phyloP scores from a whole-genome alignment of 805 yeast genomes.

The Ogataea chonburiensis region DNA sequence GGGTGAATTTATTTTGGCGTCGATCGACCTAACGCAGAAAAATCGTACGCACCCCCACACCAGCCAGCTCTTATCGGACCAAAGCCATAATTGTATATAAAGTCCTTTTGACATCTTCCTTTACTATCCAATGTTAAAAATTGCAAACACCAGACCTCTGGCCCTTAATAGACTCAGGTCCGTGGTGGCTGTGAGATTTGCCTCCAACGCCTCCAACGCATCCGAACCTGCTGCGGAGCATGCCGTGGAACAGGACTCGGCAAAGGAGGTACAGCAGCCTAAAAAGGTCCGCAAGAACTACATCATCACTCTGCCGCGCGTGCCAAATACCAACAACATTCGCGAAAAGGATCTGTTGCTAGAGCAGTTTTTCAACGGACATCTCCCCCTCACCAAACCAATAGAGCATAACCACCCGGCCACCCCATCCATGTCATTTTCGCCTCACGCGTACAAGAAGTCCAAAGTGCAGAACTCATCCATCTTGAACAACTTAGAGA shows the following conservation, averaged over 20 bases:
- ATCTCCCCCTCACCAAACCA: slow-evolving; percentile 33
- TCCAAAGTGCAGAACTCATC: slow-evolving; percentile 23
- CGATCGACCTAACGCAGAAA: slow-evolving; percentile 5
- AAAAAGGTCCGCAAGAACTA: slow-evolving; percentile 24
- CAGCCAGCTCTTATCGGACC: slow-evolving; percentile 13
- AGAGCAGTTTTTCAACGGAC: slow-evolving; percentile 32
- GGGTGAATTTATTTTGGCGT: slow-evolving; percentile 3
- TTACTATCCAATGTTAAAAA: slow-evolving; percentile 4
- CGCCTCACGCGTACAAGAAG: slow-evolving; percentile 23
- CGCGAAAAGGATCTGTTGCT: slow-evolving; percentile 28
- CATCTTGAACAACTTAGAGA: slow-evolving; percentile 29
- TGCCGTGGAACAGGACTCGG: slow-evolving; percentile 8
- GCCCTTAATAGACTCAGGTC: too few species aligned
- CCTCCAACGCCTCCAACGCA: slow-evolving; percentile 9
- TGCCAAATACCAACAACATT: slow-evolving; percentile 34
- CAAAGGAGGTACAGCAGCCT: slow-evolving; percentile 10
- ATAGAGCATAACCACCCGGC: slow-evolving; percentile 30
- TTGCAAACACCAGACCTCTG: slow-evolving; percentile 1
- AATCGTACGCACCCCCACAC: slow-evolving; percentile 2
- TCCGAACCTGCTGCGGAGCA: slow-evolving; percentile 7
- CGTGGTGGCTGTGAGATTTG: background rate
- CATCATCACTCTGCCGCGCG: slow-evolving; percentile 33
- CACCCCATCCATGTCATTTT: slow-evolving; percentile 22
- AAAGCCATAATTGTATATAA: slow-evolving; percentile 9
- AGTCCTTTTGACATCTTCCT: background rate